Evolutionary conservation across 495 filamentous ascomycete genomes (phyloP).

Genomic region (Bombardia bombarda): DNA sequence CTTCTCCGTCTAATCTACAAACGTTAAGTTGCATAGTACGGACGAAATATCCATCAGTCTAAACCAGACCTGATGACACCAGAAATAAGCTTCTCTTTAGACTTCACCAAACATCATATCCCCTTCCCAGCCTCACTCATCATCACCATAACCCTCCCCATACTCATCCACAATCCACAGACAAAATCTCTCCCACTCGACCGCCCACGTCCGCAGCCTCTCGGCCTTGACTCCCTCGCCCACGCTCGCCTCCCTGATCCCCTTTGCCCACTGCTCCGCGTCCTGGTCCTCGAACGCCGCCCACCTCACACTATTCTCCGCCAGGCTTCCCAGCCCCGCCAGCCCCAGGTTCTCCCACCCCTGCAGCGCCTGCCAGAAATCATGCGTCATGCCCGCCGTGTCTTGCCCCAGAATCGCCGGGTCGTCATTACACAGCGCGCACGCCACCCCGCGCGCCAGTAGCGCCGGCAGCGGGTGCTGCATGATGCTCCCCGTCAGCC

Average conservation of each 20-base stretch:
- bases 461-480: slow-evolving; percentile 77
- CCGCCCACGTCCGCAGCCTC: slow-evolving; percentile 67
- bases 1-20: too few relatives aligned
- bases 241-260: slow-evolving; percentile 61
- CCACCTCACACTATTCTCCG: slow-evolving; percentile 88
- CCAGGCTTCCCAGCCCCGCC: slow-evolving; percentile 72
- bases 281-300: slow-evolving; percentile 77
- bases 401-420: slow-evolving; percentile 75
- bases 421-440: slow-evolving; percentile 76
- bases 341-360: slow-evolving; percentile 79
- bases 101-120: too few relatives aligned
- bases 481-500: slow-evolving; percentile 67
- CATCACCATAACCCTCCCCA: slow-evolving; percentile 41
- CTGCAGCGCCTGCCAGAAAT: slow-evolving; percentile 88
- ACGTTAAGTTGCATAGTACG: too few relatives aligned
- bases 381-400: slow-evolving; percentile 68
- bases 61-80: too few relatives aligned
- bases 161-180: slow-evolving; percentile 81
- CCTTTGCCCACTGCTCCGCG: slow-evolving; percentile 58
- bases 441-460: slow-evolving; percentile 73
- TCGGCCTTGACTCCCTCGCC: slow-evolving; percentile 66
- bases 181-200: slow-evolving; percentile 84
- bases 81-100: too few relatives aligned
- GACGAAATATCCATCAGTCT: too few relatives aligned
- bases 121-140: too few relatives aligned